These are phyloP conservation scores for Pilasporangium apinafurcum DNA, from an alignment of 352 stramenopile genomes.

Conservation along the genomic window DNA sequence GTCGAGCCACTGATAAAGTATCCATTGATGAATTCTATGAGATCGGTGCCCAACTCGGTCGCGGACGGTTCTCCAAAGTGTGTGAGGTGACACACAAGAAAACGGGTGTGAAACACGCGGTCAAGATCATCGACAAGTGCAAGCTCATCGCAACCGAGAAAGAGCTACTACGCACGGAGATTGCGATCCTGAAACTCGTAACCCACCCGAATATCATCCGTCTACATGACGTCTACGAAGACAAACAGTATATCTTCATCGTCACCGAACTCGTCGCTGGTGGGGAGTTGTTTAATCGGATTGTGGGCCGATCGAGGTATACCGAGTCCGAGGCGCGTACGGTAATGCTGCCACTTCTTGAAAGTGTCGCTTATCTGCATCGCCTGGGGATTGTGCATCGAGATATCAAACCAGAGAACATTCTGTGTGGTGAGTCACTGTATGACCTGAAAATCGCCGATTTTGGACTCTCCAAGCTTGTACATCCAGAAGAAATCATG, in stretches of 20 bases:
- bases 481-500: slow-evolving; percentile 90
- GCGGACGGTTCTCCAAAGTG: slow-evolving; percentile 86
- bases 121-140: slow-evolving; percentile 93
- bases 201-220: slow-evolving; percentile 85
- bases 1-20: slow-evolving; percentile 80
- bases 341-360: slow-evolving; percentile 84
- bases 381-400: slow-evolving; percentile 88
- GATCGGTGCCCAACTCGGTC: slow-evolving; percentile 83
- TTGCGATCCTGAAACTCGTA: slow-evolving; percentile 92
- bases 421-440: slow-evolving; percentile 84
- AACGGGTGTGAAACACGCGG: slow-evolving; percentile 63
- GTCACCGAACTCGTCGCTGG: slow-evolving; percentile 96
- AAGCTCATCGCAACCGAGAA: slow-evolving; percentile 84
- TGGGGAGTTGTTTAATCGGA: slow-evolving; percentile 97
- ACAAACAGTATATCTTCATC: slow-evolving; percentile 94
- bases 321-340: slow-evolving; percentile 85
- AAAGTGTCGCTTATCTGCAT: slow-evolving; percentile 89
- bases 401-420: slow-evolving; percentile 87
- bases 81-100: slow-evolving; percentile 69
- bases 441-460: slow-evolving; percentile 89
- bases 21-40: slow-evolving; percentile 88
- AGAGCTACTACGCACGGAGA: slow-evolving; percentile 89
- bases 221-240: slow-evolving; percentile 89
- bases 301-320: slow-evolving; percentile 85
- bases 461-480: slow-evolving; percentile 91